Percentiles rank a stretch among this genome's conserved stretches.
phyloP scores from a whole-genome alignment of 768 basidiomycete species.

The Lactarius vividus region DNA sequence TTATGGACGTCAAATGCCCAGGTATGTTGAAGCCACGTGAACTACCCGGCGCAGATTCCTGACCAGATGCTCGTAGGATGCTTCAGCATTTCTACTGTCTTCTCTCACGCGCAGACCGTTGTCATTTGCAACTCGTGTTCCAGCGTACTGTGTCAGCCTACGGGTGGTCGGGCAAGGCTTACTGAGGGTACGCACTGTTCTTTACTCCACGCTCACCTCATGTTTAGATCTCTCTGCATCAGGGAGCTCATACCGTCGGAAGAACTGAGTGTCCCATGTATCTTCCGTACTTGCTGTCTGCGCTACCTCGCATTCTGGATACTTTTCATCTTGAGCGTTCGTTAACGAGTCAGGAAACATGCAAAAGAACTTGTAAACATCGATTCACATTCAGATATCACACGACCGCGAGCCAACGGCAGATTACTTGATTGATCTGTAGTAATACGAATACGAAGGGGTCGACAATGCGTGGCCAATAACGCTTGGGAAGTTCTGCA shows the following conservation, averaged over 20 bases:
- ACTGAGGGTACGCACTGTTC: conserved; percentile 78
- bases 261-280: conserved; percentile 56
- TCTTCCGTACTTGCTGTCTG: conserved; percentile 30
- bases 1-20: conserved; percentile 99
- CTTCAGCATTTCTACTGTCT: conserved; percentile 94
- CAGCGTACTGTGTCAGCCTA: conserved; percentile 95
- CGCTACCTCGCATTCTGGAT: conserved; percentile 32
- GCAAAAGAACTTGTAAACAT: neutral
- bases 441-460: neutral
- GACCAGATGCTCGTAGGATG: conserved; percentile 56
- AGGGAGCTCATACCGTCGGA: conserved; percentile 98
- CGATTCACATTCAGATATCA: neutral
- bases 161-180: conserved; percentile 95
- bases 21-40: conserved; percentile 49
- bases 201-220: conserved; percentile 6
- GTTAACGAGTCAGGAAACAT: neutral
- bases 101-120: conserved; percentile 99
- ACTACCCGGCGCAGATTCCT: neutral
- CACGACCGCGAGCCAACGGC: neutral
- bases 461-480: neutral
- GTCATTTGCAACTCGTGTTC: conserved; percentile 92
- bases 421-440: neutral
- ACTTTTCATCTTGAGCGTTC: conserved; percentile 61
- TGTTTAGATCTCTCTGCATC: conserved; percentile 26
- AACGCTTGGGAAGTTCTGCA: neutral